Evolutionary conservation across 495 filamentous ascomycete genomes (phyloP).

Genomic region (Penicillium atrosanguineum): DNA sequence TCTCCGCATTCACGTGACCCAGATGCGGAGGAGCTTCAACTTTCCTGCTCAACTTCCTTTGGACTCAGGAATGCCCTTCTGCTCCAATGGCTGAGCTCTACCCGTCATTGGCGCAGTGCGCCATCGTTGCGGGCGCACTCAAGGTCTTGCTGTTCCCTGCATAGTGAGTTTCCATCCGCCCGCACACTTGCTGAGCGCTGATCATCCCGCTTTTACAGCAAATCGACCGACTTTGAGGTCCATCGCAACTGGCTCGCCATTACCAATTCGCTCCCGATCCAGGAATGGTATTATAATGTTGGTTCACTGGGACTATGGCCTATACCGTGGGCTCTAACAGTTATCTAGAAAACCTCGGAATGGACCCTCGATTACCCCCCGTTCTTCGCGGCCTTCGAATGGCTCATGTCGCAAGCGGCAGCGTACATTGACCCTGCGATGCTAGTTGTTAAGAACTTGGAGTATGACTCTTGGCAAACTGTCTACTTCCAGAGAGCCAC

Average conservation of each 20-base stretch:
- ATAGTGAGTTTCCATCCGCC: constrained; percentile 64
- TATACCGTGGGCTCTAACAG: constrained; percentile 3
- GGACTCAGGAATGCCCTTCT: constrained; percentile 20
- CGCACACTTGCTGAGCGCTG: not conserved
- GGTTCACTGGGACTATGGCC: constrained; percentile 3
- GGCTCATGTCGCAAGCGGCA: constrained; percentile 81
- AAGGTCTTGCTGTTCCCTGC: constrained; percentile 94
- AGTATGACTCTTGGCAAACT: constrained; percentile 86
- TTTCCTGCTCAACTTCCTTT: not conserved
- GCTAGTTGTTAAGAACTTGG: constrained; percentile 75
- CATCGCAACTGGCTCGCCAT: constrained; percentile 98
- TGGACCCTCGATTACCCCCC: constrained; percentile 99
- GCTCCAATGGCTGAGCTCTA: constrained; percentile 74
- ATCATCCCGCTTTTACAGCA: constrained; percentile 51
- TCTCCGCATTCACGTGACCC: constrained; percentile 23
- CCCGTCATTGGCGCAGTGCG: constrained; percentile 83
- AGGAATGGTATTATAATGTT: constrained; percentile 94
- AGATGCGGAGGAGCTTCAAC: constrained; percentile 18
- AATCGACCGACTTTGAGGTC: constrained; percentile 98
- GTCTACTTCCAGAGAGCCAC: constrained; percentile 88
- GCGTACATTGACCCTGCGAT: constrained; percentile 74
- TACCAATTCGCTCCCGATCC: constrained; percentile 79
- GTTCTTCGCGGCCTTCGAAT: constrained; percentile 97
- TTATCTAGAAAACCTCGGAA: constrained; percentile 77
- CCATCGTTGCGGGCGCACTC: constrained; percentile 81